Evolutionary conservation across 208 protist species (phyloP), one percentile per base, ranked within the genome.

Genomic region (Wallacemonas sp.): DNA sequence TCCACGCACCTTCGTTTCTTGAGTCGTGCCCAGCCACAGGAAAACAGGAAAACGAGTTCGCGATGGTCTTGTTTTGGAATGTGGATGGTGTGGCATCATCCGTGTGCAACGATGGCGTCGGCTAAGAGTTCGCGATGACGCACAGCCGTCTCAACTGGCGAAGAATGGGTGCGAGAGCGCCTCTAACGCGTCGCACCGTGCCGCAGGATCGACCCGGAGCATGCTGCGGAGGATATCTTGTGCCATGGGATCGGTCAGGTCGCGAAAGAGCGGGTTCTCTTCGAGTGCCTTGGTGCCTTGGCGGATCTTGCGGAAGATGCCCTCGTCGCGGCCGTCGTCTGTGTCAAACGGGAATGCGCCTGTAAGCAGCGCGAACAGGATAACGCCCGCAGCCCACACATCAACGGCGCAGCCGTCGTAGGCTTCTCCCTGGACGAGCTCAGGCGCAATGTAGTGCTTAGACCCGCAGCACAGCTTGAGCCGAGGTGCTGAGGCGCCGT

Each of bases 311-410:
- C 66, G 50, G 61, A 81, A 89, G n/a, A 93, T 71, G 3, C 68
- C 64, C 50, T 71, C 68, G n/a, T 60, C 58, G 19, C 46, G 33
- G 27, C 46, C 74, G n/a, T 64, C 58, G 19, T 54, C 70, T 32
- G 59, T 52, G 57, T 83, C 94, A 62, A 98, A 98, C 4, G 95
- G 96, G 54, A 97, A 87, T 27, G 78, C 74, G 57, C 92, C 92
- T 9, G 89, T 81, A 45, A 98, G 63, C 60, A 98, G 82, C 41
- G 96, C 92, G 58, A 97, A 99, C 12, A 98, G 67, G 6, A 99
- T 69, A 13, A 98, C 93, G 44, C 98, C 98, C 30, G 90, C 89
- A 2, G 89, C 84, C 97, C 97, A 99, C 77, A 95, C 97, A 79
- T 99, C 98, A 5, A 98, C 91, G 12, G 79, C 79, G 32, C 77